phyloP scores from a whole-genome alignment of 2,329 filamentous ascomycete genomes.

The Parastagonospora avenae region DNA sequence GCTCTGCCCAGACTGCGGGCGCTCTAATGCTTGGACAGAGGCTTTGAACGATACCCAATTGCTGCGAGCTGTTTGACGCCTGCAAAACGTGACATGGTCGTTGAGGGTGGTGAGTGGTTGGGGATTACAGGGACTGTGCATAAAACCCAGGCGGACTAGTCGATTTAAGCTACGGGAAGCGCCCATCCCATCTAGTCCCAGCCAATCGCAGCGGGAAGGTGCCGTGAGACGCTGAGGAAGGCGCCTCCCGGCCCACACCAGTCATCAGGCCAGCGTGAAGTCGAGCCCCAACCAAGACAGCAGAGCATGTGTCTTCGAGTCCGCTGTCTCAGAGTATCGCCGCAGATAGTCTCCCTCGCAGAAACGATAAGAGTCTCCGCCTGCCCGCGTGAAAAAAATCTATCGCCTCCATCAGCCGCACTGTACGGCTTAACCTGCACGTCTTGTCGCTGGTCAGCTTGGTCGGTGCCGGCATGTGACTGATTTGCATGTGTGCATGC shows the following conservation, averaged over 20 bases:
- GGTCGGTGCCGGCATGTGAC: slow-evolving; percentile 17
- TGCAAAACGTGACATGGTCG: slow-evolving; percentile 30
- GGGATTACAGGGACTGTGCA: slow-evolving; percentile 22
- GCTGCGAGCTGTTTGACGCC: slow-evolving; percentile 36
- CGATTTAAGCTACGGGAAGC: slow-evolving; percentile 27
- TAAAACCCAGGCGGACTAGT: slow-evolving; percentile 24
- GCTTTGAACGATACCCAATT: slow-evolving; percentile 28
- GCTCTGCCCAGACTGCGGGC: slow-evolving; percentile 24
- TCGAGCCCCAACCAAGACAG: slow-evolving; percentile 18
- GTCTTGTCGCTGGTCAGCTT: slow-evolving; percentile 13
- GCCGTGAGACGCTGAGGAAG: slow-evolving; percentile 17
- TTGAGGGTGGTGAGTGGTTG: slow-evolving; percentile 34
- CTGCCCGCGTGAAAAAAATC: slow-evolving; percentile 11
- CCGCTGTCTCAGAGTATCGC: slow-evolving; percentile 1
- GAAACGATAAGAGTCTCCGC: slow-evolving; percentile 14
- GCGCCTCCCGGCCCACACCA: slow-evolving; percentile 22
- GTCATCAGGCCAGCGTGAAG: slow-evolving; percentile 9
- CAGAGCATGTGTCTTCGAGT: neutral
- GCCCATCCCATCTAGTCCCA: slow-evolving; percentile 11
- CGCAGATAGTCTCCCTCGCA: slow-evolving; percentile 5
- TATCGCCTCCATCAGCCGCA: slow-evolving; percentile 9
- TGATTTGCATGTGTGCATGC: slow-evolving; percentile 17
- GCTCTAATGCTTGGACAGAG: slow-evolving; percentile 19
- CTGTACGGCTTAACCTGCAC: slow-evolving; percentile 12
- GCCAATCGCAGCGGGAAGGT: slow-evolving; percentile 27